Base-by-base conservation (phyloP, 148 eudicot species). In the Vaccinium darrowii region DNA sequence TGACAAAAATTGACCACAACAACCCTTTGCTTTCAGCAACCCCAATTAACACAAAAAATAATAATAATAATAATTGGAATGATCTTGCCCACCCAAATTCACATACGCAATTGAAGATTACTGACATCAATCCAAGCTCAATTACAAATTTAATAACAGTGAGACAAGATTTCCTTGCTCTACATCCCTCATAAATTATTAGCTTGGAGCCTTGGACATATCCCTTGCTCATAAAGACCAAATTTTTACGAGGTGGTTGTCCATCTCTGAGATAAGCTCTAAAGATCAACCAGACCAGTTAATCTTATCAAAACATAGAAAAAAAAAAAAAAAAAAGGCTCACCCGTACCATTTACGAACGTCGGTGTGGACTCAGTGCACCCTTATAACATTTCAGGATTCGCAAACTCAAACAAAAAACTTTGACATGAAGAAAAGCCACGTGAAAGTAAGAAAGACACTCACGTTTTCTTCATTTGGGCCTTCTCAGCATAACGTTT, bases 401-500 rank as follows among this genome's bases (percentile, higher is more conserved):
- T 82, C 84, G 6, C n/a, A 19, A 11, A 65, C 21, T 47, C 83
- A 9, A 49, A 19, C 15, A 81, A 47, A 73, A 82, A 52, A 36
- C 4, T 27, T 21, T 3, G 0, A 27, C n/a, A 82, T 30, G 27
- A 30, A 53, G 5, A 30, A 52, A 71, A 82, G n/a, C 19, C 18
- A 30, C 5, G 14, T 18, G 15, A 71, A 30, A 27, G 30, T 54
- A 36, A 33, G 53, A 36, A 43, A 79, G 43, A 67, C 12, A 71
- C 95, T 90, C 58, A 97, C 99, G 99, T 97, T 93, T 90, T 94
- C 96, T 97, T 97, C 98, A 97, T 90, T 63, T 83, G 95, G 65
- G 98, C 98, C 90, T 94, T 97, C 87, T 95, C 98, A 7, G 94
- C 89, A 78, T 95, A 97, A 2, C 90, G 82, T 82, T 95, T 90